Evolutionary conservation across 1,284 basidiomycete species (phyloP).

Genomic region (Hymenochaete sp.): DNA sequence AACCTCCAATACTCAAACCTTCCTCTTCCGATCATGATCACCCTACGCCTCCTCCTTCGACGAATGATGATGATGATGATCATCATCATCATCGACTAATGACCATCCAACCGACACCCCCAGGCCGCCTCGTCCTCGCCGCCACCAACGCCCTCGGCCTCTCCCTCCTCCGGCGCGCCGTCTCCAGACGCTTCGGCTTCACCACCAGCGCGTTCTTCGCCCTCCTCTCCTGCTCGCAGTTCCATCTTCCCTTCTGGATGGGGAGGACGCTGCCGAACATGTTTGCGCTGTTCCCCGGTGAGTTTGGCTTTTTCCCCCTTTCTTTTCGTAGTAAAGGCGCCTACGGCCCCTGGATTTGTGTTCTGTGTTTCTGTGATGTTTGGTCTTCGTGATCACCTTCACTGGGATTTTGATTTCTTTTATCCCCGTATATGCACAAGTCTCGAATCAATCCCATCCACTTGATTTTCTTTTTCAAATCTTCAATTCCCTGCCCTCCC

Average conservation of each 20-base stretch:
- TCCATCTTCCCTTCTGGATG: slow-evolving; percentile 91
- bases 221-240: slow-evolving; percentile 71
- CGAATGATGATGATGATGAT: no score
- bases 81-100: no score
- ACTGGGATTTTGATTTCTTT: no score
- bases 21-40: not conserved
- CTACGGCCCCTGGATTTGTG: no score
- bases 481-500: no score
- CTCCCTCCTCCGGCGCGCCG: slow-evolving; percentile 53
- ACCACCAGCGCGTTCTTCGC: slow-evolving; percentile 52
- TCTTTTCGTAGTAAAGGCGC: no score
- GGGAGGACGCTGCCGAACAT: slow-evolving; percentile 92
- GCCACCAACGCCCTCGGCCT: slow-evolving; percentile 59
- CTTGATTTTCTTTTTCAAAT: no score
- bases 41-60: no score
- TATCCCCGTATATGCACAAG: not conserved
- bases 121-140: slow-evolving; percentile 74
- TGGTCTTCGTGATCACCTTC: no score
- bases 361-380: no score
- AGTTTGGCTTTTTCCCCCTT: slow-evolving; percentile 22
- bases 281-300: slow-evolving; percentile 78
- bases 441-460: no score
- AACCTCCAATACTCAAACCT: not conserved
- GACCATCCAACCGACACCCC: not conserved
- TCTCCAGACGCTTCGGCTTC: slow-evolving; percentile 55